These are phyloP conservation scores for Fraxinus floribunda DNA, from an alignment of 305 asterid genomes.

Conservation along the genomic window DNA sequence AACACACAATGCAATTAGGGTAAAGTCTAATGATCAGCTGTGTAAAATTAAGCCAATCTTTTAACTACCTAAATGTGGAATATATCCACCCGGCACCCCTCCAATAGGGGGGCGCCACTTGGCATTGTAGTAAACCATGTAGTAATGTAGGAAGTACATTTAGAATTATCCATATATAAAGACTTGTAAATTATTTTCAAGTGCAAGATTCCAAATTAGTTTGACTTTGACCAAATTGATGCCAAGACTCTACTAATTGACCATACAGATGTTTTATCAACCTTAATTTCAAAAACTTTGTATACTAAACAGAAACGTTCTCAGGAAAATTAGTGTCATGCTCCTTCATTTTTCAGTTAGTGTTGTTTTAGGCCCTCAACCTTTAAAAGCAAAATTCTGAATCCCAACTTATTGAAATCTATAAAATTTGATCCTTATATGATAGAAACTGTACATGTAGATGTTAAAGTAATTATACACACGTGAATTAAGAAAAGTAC, in stretches of 20 bases:
- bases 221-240: conserved; percentile 24
- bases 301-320: background rate
- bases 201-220: conserved; percentile 32
- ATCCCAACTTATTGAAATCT: background rate
- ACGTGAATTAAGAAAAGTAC: too few relatives aligned
- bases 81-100: too few relatives aligned
- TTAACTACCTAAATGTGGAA: background rate
- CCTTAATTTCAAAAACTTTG: background rate
- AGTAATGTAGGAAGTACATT: too few relatives aligned
- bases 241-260: conserved; percentile 13
- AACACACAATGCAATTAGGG: background rate
- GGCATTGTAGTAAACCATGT: too few relatives aligned
- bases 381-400: background rate
- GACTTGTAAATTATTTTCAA: background rate
- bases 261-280: conserved; percentile 6
- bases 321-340: background rate
- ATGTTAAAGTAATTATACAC: background rate
- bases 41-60: too few relatives aligned
- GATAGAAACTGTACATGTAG: background rate
- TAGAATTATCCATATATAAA: too few relatives aligned
- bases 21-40: background rate
- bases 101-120: too few relatives aligned
- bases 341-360: background rate
- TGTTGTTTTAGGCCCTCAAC: background rate
- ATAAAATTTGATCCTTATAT: background rate